Percentiles rank a stretch among this genome's conserved stretches.
phyloP scores from a whole-genome alignment of 306 rosid species.

The Cucumis cinereus region DNA sequence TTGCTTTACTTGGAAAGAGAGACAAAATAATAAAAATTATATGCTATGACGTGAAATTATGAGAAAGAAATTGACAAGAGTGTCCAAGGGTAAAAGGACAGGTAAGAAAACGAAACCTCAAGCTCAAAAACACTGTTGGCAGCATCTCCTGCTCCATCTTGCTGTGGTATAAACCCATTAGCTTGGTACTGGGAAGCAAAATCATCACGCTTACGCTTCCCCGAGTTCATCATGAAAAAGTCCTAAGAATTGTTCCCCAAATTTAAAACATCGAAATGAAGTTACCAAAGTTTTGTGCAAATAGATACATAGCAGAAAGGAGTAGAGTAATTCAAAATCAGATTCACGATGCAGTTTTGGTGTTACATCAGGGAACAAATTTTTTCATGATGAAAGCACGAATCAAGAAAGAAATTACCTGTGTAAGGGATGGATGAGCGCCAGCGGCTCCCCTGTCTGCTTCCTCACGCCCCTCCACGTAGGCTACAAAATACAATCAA shows the following conservation, averaged over 20 bases:
- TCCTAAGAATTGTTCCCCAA: constrained; percentile 39
- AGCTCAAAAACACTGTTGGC: constrained; percentile 44
- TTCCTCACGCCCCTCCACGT: constrained; percentile 96
- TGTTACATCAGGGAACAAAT: neutral
- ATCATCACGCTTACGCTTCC: constrained; percentile 93
- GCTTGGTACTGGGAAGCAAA: constrained; percentile 56
- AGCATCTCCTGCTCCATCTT: constrained; percentile 94
- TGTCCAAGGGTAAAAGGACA: neutral
- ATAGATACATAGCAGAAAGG: neutral
- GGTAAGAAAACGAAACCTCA: constrained; percentile 38
- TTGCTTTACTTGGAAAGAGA: neutral
- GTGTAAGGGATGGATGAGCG: constrained; percentile 57
- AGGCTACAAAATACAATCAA: constrained; percentile 49
- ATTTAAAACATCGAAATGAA: neutral
- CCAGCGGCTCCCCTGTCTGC: constrained; percentile 67
- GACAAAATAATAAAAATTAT: too few relatives aligned
- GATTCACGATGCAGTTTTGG: neutral
- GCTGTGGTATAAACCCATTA: constrained; percentile 88
- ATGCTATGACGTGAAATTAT: neutral
- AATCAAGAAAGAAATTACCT: constrained; percentile 32
- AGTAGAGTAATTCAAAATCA: neutral
- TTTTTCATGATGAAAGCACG: neutral
- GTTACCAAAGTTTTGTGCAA: neutral
- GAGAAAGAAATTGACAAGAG: neutral
- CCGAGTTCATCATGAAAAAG: constrained; percentile 47